These are phyloP conservation scores for Carnegiea gigantea DNA, from an alignment of 179 eudicot genomes.

Conservation along the genomic window DNA sequence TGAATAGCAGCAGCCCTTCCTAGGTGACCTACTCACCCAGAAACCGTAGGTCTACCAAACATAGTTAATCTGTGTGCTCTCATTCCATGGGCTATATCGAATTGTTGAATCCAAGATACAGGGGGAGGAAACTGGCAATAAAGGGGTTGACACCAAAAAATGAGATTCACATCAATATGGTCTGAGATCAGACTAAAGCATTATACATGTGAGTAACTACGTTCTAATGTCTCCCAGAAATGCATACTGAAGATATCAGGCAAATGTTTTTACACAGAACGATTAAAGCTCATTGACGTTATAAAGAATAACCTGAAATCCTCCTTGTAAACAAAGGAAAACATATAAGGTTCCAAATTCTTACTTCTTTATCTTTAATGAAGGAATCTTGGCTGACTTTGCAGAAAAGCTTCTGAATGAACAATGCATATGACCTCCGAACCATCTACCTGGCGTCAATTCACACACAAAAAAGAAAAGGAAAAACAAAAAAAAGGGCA, in stretches of 20 bases:
- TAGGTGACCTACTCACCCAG: neutral
- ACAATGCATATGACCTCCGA: constrained; percentile 28
- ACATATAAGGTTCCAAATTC: constrained; percentile 19
- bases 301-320: neutral
- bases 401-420: constrained; percentile 58
- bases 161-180: too few species aligned
- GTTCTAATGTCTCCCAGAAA: too few species aligned
- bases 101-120: too few species aligned
- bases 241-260: too few species aligned
- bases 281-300: neutral
- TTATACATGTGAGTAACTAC: too few species aligned
- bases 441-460: constrained; percentile 44
- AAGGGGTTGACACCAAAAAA: too few species aligned
- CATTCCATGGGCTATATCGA: neutral
- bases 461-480: neutral
- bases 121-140: too few species aligned
- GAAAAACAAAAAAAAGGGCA: neutral
- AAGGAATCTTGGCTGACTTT: constrained; percentile 48
- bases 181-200: too few species aligned
- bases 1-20: neutral
- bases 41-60: neutral
- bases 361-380: constrained; percentile 70
- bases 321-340: neutral
- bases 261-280: too few species aligned
- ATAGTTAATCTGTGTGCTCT: neutral